Evolutionary conservation across 345 rosid genomes (phyloP), one percentile per base, ranked within the genome.

Genomic region (Aurinia saxatilis): DNA sequence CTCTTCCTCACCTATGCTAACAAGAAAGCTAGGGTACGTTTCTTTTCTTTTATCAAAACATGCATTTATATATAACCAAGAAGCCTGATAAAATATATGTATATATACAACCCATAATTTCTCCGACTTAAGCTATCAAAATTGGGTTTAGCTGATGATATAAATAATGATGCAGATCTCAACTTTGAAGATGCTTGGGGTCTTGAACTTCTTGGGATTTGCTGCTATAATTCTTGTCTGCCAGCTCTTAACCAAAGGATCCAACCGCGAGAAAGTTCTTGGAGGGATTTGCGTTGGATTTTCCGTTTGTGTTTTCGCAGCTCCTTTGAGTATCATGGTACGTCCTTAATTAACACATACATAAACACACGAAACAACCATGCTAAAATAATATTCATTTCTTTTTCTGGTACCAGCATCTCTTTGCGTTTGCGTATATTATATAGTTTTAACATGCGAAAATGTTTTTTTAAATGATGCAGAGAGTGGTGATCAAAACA

Each of bases 321-420:
- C 86, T 46, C 90, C 90, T 50, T 66, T 81, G 30, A 78, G 84
- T 63, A 78, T 80, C 33, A 80, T 84, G 65, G 90, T 81, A 35
- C 68, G 74, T 8, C 19, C 34, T 40, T 12, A 5, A 13, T 13
- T n/a, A n/a, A n/a, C n/a, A n/a, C n/a, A n/a, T n/a, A n/a, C n/a
- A n/a, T n/a, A n/a, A n/a, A n/a, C n/a, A n/a, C n/a, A n/a, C n/a
- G n/a, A n/a, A n/a, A n/a, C n/a, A n/a, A n/a, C n/a, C n/a, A n/a
- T n/a, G n/a, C n/a, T n/a, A n/a, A n/a, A n/a, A n/a, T n/a, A n/a
- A 12, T 50, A 50, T 13, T 0, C 14, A 17, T 44, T 54, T 34
- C 7, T 15, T 35, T 36, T 41, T 40, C 6, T 36, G 30, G 47
- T 56, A 8, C 3, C 55, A 16, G 13, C 36, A 56, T 66, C 38